Base-by-base conservation (phyloP, 208 protist species). In the Leishmania tropica region DNA sequence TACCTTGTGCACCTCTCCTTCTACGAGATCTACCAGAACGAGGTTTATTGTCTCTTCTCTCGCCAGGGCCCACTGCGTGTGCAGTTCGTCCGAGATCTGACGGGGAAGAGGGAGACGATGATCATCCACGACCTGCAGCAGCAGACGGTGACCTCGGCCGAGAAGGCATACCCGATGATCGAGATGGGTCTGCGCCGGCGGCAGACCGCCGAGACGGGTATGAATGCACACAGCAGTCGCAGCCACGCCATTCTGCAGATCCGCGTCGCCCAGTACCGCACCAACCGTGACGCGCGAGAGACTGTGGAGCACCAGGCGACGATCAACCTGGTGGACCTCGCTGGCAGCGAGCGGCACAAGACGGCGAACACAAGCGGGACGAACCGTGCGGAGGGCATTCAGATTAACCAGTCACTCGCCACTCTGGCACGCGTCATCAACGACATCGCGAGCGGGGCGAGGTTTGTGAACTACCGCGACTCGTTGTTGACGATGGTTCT, bases 241-340 rank as follows among this genome's bases (percentile, higher is more conserved):
- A 99, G 98, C 21, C 98, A 99, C 89, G 97, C 98, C 28, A 97
- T 99, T 48, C 91, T 99, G 70, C 87, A 97, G 71, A 40, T 97
- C 35, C 83, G 87, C 56, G 81, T 96, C 31, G 83, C 83, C 75
- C 94, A 96, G 75, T 92, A 83, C 80, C 81, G 84, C 79, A 91
- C 88, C 45, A 85, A 93, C 85, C 67, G 81, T n/a, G 64, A 89
- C 19, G 94, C 90, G 17, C 88, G 85, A 47, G 96, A 91, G 85
- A 83, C 83, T 35, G 85, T 95, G n/a, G 91, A 96, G 85, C 85
- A 89, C 31, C 79, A 87, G 73, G 85, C 93, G 1, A 93, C 84
- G 60, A 87, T 99, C 81, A 99, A 99, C 77, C 83, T 99, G 37
- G 91, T 98, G 37, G 97, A 99, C 85, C 89, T 99, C 37, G 97